phyloP scores from a whole-genome alignment of 2,329 filamentous ascomycete genomes.

The Neofusicoccum sp. region DNA sequence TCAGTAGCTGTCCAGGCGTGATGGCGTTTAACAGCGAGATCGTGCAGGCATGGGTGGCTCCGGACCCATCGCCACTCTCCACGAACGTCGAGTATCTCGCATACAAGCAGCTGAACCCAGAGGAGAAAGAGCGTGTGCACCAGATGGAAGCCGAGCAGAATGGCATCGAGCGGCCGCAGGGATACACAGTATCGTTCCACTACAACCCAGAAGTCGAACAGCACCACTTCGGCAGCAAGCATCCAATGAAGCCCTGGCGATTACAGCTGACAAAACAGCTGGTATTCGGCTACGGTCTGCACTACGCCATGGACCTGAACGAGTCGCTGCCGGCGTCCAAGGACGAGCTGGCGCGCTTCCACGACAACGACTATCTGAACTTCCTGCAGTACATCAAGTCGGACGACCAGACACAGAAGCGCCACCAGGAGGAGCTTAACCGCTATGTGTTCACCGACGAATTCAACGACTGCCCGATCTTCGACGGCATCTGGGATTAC shows the following conservation, averaged over 20 bases:
- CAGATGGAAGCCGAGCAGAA: constrained; percentile 55
- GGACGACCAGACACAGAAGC: constrained; percentile 17
- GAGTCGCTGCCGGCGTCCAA: constrained; percentile 78
- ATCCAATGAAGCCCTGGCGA: constrained; percentile 99
- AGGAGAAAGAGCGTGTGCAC: constrained; percentile 43
- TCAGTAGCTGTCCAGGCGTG: not conserved
- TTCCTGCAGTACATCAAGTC: constrained; percentile 64
- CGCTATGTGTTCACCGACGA: constrained; percentile 78
- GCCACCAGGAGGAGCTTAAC: constrained; percentile 42
- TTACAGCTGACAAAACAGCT: constrained; percentile 92
- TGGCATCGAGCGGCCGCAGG: constrained; percentile 75
- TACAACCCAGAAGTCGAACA: constrained; percentile 92
- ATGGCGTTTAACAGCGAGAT: constrained; percentile 18
- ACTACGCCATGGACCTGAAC: constrained; percentile 95
- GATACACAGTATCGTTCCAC: constrained; percentile 92
- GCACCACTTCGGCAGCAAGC: constrained; percentile 93
- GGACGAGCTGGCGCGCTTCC: constrained; percentile 84
- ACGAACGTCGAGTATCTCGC: constrained; percentile 14
- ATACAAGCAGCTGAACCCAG: constrained; percentile 11
- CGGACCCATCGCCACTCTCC: constrained; percentile 4
- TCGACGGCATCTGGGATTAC: constrained; percentile 93
- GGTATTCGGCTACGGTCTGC: constrained; percentile 91
- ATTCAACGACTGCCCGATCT: constrained; percentile 82
- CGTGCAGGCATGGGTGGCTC: constrained; percentile 16
- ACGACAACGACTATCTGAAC: constrained; percentile 84